Evolutionary conservation across 177 flowering plant genomes (phyloP), one percentile per base, ranked within the genome.

Genomic region (Vitis hybrid): DNA sequence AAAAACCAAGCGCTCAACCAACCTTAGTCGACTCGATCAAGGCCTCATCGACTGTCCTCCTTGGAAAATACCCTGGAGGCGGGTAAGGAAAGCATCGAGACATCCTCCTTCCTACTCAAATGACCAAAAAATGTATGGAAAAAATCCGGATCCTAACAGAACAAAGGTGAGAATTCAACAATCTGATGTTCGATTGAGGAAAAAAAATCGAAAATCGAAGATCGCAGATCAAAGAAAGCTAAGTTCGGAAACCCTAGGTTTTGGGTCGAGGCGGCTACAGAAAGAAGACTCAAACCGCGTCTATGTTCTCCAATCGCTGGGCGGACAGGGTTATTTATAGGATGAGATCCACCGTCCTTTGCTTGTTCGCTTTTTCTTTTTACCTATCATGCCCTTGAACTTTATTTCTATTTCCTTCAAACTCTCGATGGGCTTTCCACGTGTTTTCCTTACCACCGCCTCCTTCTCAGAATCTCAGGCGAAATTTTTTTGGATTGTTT

Each of bases 1-100:
- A 58, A 68, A 48, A 79, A 71, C 60, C 70, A 68, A 70, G 64
- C 51, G 79, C 82, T 76, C 82, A 82, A 87, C 93, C 62, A 87
- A 89, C 93, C 93, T 87, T 81, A 79, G 81, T 77, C 83, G 84
- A 81, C 76, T 85, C 83, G 80, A 81, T 73, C 83, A 81, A 77
- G 75, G 80, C 75, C 70, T 64, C 70, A 6, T 71, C 72, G 53
- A 57, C 13, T 51, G 62, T 75, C 22, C 75, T 72, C 51, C 65
- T 77, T 81, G 70, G 67, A 64, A 65, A 75, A 69, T 75, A 85
- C 51, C 84, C 85, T 2, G 82, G 84, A 26, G 86, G 86, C 58
- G 88, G 88, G 72, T 75, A 85, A 9, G 91, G 84, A 68, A 82
- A 86, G 79, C 90, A 88, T 60, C 94, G 87, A 73, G 94, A 85